phyloP scores from a whole-genome alignment of 192 early-diverging fungal genomes.

The Mortierella alpina region DNA sequence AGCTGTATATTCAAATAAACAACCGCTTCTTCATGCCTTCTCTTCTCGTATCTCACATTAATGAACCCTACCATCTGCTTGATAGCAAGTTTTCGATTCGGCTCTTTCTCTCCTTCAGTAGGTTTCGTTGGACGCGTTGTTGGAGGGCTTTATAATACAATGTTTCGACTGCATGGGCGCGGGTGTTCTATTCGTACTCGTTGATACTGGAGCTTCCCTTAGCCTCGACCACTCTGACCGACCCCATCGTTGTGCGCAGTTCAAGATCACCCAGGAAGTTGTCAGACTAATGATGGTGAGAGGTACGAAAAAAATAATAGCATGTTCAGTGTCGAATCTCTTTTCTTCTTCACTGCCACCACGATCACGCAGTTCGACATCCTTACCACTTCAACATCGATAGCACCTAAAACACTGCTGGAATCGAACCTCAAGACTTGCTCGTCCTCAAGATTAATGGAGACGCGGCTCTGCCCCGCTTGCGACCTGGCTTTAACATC shows the following conservation, averaged over 20 bases:
- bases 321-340: neutral
- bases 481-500: neutral
- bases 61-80: no score
- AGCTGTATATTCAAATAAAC: no score
- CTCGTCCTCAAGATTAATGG: neutral
- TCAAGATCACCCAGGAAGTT: slow-evolving; percentile 5
- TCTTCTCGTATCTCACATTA: no score
- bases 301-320: neutral
- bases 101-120: no score
- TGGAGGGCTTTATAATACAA: no score
- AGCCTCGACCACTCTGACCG: neutral
- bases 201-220: slow-evolving; percentile 1
- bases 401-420: neutral
- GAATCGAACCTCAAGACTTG: slow-evolving; percentile 5
- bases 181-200: slow-evolving; percentile 8
- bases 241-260: neutral
- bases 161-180: no score
- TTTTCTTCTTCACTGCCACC: neutral
- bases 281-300: slow-evolving; percentile 2
- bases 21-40: no score
- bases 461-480: neutral
- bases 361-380: neutral
- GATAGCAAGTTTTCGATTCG: no score
- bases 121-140: no score
- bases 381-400: slow-evolving; percentile 4